These are phyloP conservation scores for Hura crepitans DNA, from an alignment of 441 rosid genomes.

Conservation along the genomic window DNA sequence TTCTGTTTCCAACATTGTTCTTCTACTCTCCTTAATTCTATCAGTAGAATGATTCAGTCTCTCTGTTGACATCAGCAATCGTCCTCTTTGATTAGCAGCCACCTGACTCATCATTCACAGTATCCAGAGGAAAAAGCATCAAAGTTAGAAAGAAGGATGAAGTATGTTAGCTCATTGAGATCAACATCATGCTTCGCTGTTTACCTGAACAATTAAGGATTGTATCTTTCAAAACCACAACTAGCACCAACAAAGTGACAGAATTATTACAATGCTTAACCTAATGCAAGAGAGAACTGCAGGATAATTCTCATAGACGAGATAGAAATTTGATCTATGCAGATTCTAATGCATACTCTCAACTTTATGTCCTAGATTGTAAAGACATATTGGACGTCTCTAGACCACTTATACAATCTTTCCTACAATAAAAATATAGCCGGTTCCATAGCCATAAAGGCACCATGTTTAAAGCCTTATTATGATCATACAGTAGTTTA, in stretches of 20 bases:
- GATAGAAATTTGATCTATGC: background rate
- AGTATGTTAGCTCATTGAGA: background rate
- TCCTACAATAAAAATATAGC: background rate
- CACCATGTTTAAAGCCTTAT: background rate
- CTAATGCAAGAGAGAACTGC: background rate
- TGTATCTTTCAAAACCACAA: background rate
- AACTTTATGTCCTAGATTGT: too few species aligned
- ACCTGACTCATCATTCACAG: constrained; percentile 39
- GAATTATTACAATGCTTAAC: background rate
- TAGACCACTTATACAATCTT: background rate
- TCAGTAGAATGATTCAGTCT: constrained; percentile 56
- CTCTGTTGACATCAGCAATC: constrained; percentile 66
- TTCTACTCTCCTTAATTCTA: constrained; percentile 75
- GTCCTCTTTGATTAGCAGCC: constrained; percentile 76
- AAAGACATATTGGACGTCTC: background rate
- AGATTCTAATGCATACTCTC: background rate
- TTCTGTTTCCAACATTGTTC: constrained; percentile 86
- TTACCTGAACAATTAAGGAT: background rate
- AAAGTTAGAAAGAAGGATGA: background rate
- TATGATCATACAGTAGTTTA: background rate
- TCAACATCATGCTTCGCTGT: background rate
- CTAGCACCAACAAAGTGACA: background rate
- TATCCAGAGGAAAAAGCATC: background rate
- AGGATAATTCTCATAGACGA: background rate
- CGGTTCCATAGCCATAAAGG: background rate